Evolutionary conservation across 1,284 basidiomycete species (phyloP), one percentile per base, ranked within the genome.

Genomic region (Ganoderma meredithae): DNA sequence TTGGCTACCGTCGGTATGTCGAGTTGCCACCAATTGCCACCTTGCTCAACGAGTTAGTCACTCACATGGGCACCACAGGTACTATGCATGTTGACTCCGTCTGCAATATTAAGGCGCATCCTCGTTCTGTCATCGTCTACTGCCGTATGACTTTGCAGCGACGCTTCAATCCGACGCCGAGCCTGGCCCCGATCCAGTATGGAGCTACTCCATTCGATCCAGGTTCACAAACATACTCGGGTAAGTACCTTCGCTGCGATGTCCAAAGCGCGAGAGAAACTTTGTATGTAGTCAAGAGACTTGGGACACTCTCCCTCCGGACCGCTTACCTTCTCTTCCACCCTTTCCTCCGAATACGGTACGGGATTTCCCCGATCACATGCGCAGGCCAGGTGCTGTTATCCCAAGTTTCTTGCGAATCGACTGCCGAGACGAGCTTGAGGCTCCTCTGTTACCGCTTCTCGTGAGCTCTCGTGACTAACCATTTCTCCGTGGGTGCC

Each of bases 341-440:
- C 33, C 33, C 27, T 41, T 39, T 9, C 58, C 22, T 22, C 22
- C 36, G 39, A 40, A 40, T 44, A 44, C 36, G 43, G 44, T 15
- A 43, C 36, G 56, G 17, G 22, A 19, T 60, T 36, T 60, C 33
- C 13, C 58, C 59, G 64, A 65, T 61, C 64, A 65, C 59, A 65
- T 65, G 64, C 49, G 10, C 12, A 31, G 47, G 17, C 17, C 59
- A 62, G 64, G 22, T 56, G 62, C 27, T 13, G n/a, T 15, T 22
- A 36, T 39, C 64, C 27, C 33, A 33, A 33, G 22, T 22, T 25
- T 25, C 19, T 33, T 47, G 49, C 56, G 58, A 60, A 41, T 27
- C 10, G 22, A 12, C 58, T 60, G n/a, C 58, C n/a, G 25, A 3
- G 9, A 22, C 58, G 39, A 12, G 58, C 36, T 55, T 17, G 36